A percentile compares a stretch with the other conserved stretches of the same genome.
phyloP scores from a whole-genome alignment of 2,329 filamentous ascomycete genomes.

The Cladophialophora bantiana region DNA sequence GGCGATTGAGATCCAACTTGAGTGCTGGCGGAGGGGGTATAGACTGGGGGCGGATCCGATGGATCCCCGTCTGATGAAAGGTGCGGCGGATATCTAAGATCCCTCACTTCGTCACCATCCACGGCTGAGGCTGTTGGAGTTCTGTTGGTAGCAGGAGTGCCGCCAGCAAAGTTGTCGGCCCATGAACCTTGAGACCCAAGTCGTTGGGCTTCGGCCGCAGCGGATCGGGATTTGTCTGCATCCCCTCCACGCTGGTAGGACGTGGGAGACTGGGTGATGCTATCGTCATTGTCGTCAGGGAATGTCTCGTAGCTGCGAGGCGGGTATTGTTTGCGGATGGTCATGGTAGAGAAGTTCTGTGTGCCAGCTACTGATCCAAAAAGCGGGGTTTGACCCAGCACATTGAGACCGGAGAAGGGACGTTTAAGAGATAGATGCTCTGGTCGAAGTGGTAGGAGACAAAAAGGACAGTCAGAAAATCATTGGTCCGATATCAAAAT shows the following conservation, averaged over 20 bases:
- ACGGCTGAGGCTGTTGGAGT: slow-evolving; percentile 33
- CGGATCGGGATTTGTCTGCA: slow-evolving; percentile 36
- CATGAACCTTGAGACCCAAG: slow-evolving; percentile 37
- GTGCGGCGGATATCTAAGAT: slow-evolving; percentile 20
- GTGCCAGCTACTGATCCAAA: no score
- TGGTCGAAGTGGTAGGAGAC: neutral
- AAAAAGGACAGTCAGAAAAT: neutral
- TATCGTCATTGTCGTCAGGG: slow-evolving; percentile 9
- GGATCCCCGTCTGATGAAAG: slow-evolving; percentile 28
- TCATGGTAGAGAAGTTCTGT: slow-evolving; percentile 25
- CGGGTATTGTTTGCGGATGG: slow-evolving; percentile 33
- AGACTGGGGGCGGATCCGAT: slow-evolving; percentile 36
- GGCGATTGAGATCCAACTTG: slow-evolving; percentile 19
- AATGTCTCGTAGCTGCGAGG: slow-evolving; percentile 36
- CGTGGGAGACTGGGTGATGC: slow-evolving; percentile 8
- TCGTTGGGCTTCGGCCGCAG: slow-evolving; percentile 35
- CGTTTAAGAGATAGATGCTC: neutral
- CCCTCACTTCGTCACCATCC: slow-evolving; percentile 26
- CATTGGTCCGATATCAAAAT: neutral
- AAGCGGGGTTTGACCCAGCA: slow-evolving; percentile 15
- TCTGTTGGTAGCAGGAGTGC: slow-evolving; percentile 31
- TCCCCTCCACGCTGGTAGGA: slow-evolving; percentile 29
- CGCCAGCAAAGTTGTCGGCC: slow-evolving; percentile 34
- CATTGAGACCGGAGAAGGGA: neutral
- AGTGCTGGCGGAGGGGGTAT: slow-evolving; percentile 35